phyloP scores from a whole-genome alignment of 1,139 yeast species.

The Magnusiomyces clavatus region DNA sequence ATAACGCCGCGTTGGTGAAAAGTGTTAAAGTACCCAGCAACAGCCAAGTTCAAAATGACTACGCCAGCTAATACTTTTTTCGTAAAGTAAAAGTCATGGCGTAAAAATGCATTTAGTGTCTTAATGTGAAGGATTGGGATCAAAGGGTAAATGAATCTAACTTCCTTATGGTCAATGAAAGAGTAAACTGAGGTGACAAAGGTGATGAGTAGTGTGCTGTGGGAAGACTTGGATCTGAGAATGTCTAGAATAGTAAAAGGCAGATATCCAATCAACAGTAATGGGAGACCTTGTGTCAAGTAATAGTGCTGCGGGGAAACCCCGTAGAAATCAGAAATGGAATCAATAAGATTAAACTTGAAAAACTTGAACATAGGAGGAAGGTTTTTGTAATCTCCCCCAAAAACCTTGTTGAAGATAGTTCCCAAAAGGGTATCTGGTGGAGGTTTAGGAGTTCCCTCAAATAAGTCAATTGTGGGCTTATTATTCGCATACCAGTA shows the following conservation, averaged over 20 bases:
- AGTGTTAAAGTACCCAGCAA: slow-evolving; percentile 48
- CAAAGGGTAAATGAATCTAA: slow-evolving; percentile 80
- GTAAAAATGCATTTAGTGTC: slow-evolving; percentile 8
- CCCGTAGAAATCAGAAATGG: slow-evolving; percentile 80
- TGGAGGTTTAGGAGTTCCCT: too few species aligned
- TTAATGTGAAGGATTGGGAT: slow-evolving; percentile 57
- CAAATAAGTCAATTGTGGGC: background rate
- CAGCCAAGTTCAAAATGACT: slow-evolving; percentile 37
- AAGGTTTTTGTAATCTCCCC: slow-evolving; percentile 23
- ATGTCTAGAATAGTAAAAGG: slow-evolving; percentile 51
- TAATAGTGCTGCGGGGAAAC: slow-evolving; percentile 82
- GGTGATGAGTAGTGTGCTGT: slow-evolving; percentile 30
- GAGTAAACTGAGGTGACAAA: slow-evolving; percentile 52
- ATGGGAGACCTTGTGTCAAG: slow-evolving; percentile 71
- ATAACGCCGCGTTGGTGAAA: slow-evolving; percentile 83
- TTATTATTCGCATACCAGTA: slow-evolving; percentile 43
- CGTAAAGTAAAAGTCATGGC: slow-evolving; percentile 11
- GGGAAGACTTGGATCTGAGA: slow-evolving; percentile 20
- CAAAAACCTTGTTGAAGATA: slow-evolving; percentile 16
- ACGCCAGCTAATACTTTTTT: slow-evolving; percentile 18
- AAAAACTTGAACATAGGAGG: slow-evolving; percentile 66
- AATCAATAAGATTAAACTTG: slow-evolving; percentile 65
- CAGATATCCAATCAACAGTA: slow-evolving; percentile 55
- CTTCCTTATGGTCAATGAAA: slow-evolving; percentile 73
- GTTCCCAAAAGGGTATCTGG: slow-evolving; percentile 10